Conservation (phyloP, 441 rosid genomes). For the Biscutella auriculata region DNA sequence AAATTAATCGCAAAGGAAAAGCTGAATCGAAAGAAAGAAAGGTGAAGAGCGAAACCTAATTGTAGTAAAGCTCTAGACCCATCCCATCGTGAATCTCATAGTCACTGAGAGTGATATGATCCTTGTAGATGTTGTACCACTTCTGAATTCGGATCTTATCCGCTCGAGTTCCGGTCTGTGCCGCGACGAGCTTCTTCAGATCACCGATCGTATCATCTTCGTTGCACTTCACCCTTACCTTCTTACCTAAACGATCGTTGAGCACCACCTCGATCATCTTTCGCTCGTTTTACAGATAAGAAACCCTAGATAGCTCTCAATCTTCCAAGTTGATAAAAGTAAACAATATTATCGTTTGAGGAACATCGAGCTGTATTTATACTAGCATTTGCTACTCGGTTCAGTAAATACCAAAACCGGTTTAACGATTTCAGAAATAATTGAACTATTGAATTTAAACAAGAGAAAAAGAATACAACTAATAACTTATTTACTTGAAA, state of each 20-base stretch:
- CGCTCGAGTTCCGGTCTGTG: conserved; percentile 63
- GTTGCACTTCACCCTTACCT: conserved; percentile 79
- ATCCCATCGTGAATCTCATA: conserved; percentile 62
- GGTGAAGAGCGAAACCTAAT: conserved; percentile 5
- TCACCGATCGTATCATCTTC: conserved; percentile 86
- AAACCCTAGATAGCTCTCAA: not conserved
- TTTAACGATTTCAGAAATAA: too few species aligned
- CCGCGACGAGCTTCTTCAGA: conserved; percentile 78
- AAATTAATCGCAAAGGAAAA: not conserved
- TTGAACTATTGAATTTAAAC: too few species aligned
- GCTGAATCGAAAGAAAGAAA: not conserved
- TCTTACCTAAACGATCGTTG: conserved; percentile 71
- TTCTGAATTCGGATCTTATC: conserved; percentile 79
- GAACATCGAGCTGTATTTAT: too few species aligned
- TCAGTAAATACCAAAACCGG: too few species aligned
- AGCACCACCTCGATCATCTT: conserved; percentile 76
- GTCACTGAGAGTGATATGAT: conserved; percentile 58
- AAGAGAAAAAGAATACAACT: too few species aligned
- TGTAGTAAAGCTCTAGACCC: conserved; percentile 64
- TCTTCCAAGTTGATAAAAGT: not conserved
- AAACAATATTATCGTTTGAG: not conserved
- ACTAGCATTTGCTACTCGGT: too few species aligned
- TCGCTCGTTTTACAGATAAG: not conserved
- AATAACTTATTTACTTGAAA: too few species aligned
- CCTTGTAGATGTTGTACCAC: conserved; percentile 66